Conservation (phyloP, 139 green algal genomes). For the Micractinium conductrix region DNA sequence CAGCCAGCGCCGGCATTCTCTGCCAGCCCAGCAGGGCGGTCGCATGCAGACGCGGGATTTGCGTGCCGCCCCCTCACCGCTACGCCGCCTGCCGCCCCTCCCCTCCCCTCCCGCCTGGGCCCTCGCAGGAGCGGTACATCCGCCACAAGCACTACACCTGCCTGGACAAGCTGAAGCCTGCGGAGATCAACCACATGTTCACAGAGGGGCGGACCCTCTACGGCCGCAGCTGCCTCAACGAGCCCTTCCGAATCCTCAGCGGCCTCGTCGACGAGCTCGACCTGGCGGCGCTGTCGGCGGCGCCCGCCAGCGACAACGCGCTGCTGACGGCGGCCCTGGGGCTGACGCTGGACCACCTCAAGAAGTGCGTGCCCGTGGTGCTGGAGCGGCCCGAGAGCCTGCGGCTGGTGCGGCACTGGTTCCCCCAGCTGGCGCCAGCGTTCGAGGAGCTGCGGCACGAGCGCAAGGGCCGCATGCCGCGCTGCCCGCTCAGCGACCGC, state of each 20-base stretch:
- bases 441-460: neutral
- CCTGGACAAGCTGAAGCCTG: neutral
- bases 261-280: neutral
- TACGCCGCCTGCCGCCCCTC: neutral
- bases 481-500: neutral
- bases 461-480: neutral
- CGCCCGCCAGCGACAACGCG: too few relatives aligned
- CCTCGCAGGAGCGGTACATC: neutral
- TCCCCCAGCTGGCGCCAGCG: neutral
- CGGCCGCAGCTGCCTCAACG: constrained; percentile 5
- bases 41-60: too few relatives aligned
- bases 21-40: too few relatives aligned
- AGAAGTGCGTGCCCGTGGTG: neutral
- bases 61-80: neutral
- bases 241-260: constrained; percentile 1
- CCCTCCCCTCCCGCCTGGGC: too few relatives aligned
- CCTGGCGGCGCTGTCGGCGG: neutral
- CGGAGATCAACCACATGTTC: neutral
- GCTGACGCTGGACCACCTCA: neutral
- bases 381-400: neutral
- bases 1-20: too few relatives aligned
- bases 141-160: neutral
- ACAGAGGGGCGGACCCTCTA: too few relatives aligned
- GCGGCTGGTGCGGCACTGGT: constrained; percentile 3
- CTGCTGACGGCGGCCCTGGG: neutral